Base-by-base conservation (phyloP, 1,284 basidiomycete genomes). In the Ceratobasidium papillatum region DNA sequence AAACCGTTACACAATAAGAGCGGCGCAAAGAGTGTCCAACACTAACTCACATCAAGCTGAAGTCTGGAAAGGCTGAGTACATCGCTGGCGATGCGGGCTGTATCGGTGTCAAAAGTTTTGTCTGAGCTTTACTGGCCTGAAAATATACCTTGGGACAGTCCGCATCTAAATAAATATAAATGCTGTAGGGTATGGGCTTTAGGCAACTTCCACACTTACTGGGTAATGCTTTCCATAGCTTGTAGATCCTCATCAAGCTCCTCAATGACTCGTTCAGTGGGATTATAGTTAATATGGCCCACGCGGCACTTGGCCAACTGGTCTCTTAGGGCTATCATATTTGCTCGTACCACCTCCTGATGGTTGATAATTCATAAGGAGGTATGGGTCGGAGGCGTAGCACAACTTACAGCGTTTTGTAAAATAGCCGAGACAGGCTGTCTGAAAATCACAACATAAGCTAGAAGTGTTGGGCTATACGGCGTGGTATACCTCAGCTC, bases 231-330 rank as follows among this genome's bases (percentile, higher is more conserved):
- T 3, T 72, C 52, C 45, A 72, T 27, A 22, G 72, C 76, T 32
- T 82, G 82, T 7, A 84, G 76, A 75, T 84, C 83, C 52, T 84
- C 83, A 11, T 82, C 80, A 62, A 84, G 81, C 22, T 80, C 81
- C 32, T 75, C 77, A 32, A 84, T 59, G 3, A 83, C 76, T 62
- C 80, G 80, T 14, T 77, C 64, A n/a, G 69, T 72, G 1, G 69
- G 69, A 17, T 25, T 14, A 32, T 62, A 72, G 36, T 14, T n/a
- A 17, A 62, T 41, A n/a, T 41, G 36, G 8, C 36, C 30, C 32
- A 25, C 47, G 17, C 30, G 25, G 19, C 69, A 72, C 22, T 72
- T 43, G 2, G 8, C 11, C 45, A 72, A 19, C 1, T 41, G 11
- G 9, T 62, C 58, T 4, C 76, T 64, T 22, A 80, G 75, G 19